phyloP scores from a whole-genome alignment of 495 filamentous ascomycete species.

The Lasiosphaeris hirsuta region DNA sequence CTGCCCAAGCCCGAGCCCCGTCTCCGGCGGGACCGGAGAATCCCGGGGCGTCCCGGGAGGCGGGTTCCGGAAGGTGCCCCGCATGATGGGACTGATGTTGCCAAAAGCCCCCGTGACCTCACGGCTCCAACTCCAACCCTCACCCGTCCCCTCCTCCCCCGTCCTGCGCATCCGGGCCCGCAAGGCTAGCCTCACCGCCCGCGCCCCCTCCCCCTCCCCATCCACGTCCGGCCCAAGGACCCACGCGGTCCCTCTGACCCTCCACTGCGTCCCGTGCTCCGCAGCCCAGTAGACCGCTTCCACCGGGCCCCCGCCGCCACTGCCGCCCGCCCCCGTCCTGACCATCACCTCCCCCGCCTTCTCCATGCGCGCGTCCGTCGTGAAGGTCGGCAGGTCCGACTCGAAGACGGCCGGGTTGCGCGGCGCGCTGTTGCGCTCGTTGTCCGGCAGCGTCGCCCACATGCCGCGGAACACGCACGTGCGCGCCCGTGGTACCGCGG shows the following conservation, averaged over 20 bases:
- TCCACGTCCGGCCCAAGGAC: slow-evolving; percentile 60
- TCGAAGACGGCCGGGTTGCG: slow-evolving; percentile 66
- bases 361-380: slow-evolving; percentile 82
- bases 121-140: slow-evolving; percentile 62
- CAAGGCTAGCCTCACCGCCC: slow-evolving; percentile 43
- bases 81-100: slow-evolving; percentile 72
- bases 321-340: slow-evolving; percentile 22
- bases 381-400: slow-evolving; percentile 75
- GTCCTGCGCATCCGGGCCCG: slow-evolving; percentile 42
- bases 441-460: slow-evolving; percentile 65
- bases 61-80: slow-evolving; percentile 76
- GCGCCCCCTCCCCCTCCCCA: slow-evolving; percentile 38
- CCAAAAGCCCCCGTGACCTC: slow-evolving; percentile 86
- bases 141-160: slow-evolving; percentile 20
- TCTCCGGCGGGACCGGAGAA: slow-evolving; percentile 38
- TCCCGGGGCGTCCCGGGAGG: slow-evolving; percentile 62
- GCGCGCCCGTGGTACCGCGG: slow-evolving; percentile 39
- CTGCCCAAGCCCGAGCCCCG: slow-evolving; percentile 65
- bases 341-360: slow-evolving; percentile 72
- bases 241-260: slow-evolving; percentile 72
- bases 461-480: slow-evolving; percentile 75
- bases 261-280: slow-evolving; percentile 74
- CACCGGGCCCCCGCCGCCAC: slow-evolving; percentile 62
- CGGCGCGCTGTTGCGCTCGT: slow-evolving; percentile 60
- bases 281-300: slow-evolving; percentile 85